These are phyloP conservation scores for Aurantiochytrium sp. DNA, from an alignment of 108 stramenopile genomes.

Conservation along the genomic window DNA sequence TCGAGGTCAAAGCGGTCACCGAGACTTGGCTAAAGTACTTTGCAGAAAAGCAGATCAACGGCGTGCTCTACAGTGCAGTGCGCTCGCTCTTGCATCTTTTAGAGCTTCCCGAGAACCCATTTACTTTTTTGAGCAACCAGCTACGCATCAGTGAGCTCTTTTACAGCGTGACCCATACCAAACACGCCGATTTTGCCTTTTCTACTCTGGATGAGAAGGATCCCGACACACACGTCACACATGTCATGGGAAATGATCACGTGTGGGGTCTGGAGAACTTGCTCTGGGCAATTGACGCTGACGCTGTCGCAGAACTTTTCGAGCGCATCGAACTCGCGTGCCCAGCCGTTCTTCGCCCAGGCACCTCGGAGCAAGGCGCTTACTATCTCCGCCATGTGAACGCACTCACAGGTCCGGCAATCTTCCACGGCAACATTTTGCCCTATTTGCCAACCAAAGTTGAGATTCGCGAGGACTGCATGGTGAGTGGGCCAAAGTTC, in stretches of 20 bases:
- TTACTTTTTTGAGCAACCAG: background rate
- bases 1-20: background rate
- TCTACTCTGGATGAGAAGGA: background rate
- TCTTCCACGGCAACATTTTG: background rate
- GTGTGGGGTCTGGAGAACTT: background rate
- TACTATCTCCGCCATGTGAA: background rate
- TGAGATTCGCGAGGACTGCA: background rate
- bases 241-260: background rate
- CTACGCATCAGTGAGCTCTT: background rate
- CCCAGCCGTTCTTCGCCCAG: background rate
- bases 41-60: background rate
- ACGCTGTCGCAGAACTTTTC: background rate
- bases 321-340: background rate
- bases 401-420: background rate
- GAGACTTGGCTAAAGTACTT: conserved; percentile 3
- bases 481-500: background rate
- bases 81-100: background rate
- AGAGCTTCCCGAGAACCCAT: conserved; percentile 8
- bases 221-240: background rate
- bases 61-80: background rate
- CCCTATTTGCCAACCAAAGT: background rate
- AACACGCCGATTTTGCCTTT: background rate
- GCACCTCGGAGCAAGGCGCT: background rate
- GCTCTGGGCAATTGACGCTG: background rate
- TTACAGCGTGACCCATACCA: background rate